Base-by-base conservation (phyloP, 108 stramenopile species). In the Skeletonema potamos region DNA sequence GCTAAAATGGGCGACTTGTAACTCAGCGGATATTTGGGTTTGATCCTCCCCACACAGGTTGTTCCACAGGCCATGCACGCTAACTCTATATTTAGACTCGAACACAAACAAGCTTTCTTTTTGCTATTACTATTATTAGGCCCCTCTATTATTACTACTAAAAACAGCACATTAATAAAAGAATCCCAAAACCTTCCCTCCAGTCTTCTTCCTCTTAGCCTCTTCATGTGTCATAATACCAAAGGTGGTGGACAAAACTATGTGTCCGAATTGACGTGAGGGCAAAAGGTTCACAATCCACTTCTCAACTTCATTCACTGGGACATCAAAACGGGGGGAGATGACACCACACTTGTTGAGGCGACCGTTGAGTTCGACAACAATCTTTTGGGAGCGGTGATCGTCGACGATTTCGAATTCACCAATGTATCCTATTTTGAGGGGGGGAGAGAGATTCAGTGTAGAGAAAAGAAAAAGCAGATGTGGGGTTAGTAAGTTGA, bases 191-290 rank as follows among this genome's bases (percentile, higher is more conserved):
- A 99, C 91, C 91, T 99, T 99, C 62, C 99, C 99, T 76, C 99
- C 99, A 27, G 98, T 99, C 87, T 98, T 97, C 96, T 98, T 98
- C 73, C 98, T 93, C 73, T 97, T 95, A 11, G 99, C 99, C 90
- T 99, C 99, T 77, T 99, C 97, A 79, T 99, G 99, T 82, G 98
- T 98, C 99, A 99, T 99, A 91, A 99, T 99, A 58, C 99, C 99
- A 66, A 88, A 95, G 0, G 97, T 94, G 36, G 99, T 99, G 62
- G 95, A 92, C 58, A 99, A 80, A 59, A 99, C 90, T 68, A 99
- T 86, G 84, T 98, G 98, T 39, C 99, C 99, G 85, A 99, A 99
- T 86, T 99, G 98, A 84, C 98, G 90, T 62, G 86, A 85, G n/a
- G 98, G 98, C 62, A 99, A 79, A 33, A 99, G 88, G 79, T 98